Evolutionary conservation across 345 rosid species (phyloP), one percentile per base, ranked within the genome.

Genomic region (Salix viminalis): DNA sequence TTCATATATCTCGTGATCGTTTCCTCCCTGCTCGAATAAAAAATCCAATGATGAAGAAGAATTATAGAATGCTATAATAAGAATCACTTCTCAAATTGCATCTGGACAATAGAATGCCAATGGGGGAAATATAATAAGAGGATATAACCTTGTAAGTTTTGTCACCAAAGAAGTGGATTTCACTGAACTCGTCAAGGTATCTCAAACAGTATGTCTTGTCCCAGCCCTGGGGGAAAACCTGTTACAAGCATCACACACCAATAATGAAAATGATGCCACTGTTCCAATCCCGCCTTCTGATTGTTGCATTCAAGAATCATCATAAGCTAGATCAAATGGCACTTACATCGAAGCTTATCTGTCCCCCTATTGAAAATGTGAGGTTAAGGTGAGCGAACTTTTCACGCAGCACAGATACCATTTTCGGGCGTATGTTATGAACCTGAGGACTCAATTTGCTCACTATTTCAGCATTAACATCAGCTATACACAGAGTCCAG

Each of bases 211-310:
- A 96, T 66, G 99, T 96, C 88, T 96, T 96, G 84, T 96, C 99
- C 99, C 99, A 96, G 72, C 99, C 98, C 79, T 80, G 87, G 67
- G 99, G 99, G 79, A 96, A 96, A 76, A 90, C 97, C 99, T 96
- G 82, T 65, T 13, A 60, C 67, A 71, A 28, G 69, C 19, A 74
- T 69, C 75, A 75, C 28, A 41, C 26, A 77, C 24, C 62, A 60
- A 74, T 34, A 72, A 19, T 66, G 26, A 72, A 37, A 21, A 30
- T 6, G 73, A 56, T 13, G 44, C 60, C 58, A 9, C 28, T 62
- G 4, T 32, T 14, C 24, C 28, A 24, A 28, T 36, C 1, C 64
- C 50, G 36, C 56, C 18, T 56, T 66, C 28, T 24, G 32, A 42
- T 41, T 41, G 34, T 66, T 79, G n/a, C 28, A 74, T 50, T 50